Conservation (phyloP, 345 rosid genomes). For the Adansonia digitata region DNA sequence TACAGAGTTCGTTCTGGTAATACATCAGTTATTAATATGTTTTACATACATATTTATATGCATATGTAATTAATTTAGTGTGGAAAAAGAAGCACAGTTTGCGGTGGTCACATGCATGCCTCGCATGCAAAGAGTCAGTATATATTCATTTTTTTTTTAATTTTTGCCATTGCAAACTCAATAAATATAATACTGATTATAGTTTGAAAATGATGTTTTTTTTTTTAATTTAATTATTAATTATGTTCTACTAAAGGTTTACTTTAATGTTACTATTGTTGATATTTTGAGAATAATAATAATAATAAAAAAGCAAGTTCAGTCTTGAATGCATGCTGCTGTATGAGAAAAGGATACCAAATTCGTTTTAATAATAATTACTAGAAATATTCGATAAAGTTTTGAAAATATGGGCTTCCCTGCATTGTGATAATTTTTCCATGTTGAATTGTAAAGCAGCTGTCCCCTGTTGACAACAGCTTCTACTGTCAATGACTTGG, state of each 20-base stretch:
- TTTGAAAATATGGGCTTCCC: background rate
- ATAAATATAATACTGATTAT: background rate
- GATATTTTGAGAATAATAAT: background rate
- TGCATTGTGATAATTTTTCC: background rate
- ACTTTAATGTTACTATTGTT: too few species aligned
- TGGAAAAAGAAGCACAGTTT: slow-evolving; percentile 15
- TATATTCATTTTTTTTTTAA: background rate
- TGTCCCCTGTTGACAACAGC: background rate
- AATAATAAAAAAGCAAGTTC: background rate
- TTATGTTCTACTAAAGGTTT: too few species aligned
- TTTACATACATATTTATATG: background rate
- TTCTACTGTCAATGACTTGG: background rate
- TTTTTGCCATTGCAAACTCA: background rate
- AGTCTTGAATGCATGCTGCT: background rate
- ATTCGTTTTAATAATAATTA: background rate
- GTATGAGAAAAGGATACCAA: background rate
- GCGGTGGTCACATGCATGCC: slow-evolving; percentile 28
- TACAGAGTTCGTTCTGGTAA: background rate
- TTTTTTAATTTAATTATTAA: too few species aligned
- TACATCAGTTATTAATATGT: background rate
- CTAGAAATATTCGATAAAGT: background rate
- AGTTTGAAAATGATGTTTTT: too few species aligned
- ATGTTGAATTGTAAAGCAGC: background rate
- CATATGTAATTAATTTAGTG: background rate
- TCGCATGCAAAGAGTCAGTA: slow-evolving; percentile 2